Evolutionary conservation across 2,329 filamentous ascomycete species (phyloP).

Genomic region (Cylindrodendrum hubeiense): DNA sequence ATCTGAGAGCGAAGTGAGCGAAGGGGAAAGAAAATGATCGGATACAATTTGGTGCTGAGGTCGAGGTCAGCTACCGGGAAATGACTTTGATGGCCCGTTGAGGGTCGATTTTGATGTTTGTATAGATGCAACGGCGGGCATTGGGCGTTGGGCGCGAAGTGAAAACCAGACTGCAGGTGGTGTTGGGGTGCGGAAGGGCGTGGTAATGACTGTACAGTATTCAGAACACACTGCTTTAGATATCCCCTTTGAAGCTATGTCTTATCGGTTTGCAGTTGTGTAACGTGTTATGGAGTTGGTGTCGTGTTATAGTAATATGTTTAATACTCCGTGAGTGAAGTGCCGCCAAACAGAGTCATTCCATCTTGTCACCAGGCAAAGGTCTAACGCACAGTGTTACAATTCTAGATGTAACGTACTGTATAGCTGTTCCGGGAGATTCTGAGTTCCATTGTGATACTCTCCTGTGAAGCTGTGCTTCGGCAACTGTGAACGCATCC

Average conservation of each 20-base stretch:
- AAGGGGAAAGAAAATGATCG: neutral
- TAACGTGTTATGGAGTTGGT: neutral
- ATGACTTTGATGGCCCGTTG: neutral
- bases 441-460: neutral
- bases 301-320: neutral
- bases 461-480: neutral
- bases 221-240: slow-evolving; percentile 10
- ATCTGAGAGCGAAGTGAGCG: neutral
- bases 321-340: neutral
- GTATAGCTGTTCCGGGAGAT: neutral
- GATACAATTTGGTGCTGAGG: neutral
- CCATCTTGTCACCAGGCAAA: neutral
- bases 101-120: slow-evolving; percentile 10
- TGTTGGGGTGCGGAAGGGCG: neutral
- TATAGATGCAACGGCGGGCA: slow-evolving; percentile 11
- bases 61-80: neutral
- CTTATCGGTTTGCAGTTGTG: neutral
- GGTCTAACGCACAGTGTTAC: neutral
- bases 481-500: neutral
- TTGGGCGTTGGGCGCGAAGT: slow-evolving; percentile 21
- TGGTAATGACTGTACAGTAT: slow-evolving; percentile 21
- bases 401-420: neutral
- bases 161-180: slow-evolving; percentile 12
- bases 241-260: slow-evolving; percentile 8
- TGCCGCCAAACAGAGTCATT: neutral